Base-by-base conservation (phyloP, 2,329 filamentous ascomycete species). In the Monosporascus sp. region DNA sequence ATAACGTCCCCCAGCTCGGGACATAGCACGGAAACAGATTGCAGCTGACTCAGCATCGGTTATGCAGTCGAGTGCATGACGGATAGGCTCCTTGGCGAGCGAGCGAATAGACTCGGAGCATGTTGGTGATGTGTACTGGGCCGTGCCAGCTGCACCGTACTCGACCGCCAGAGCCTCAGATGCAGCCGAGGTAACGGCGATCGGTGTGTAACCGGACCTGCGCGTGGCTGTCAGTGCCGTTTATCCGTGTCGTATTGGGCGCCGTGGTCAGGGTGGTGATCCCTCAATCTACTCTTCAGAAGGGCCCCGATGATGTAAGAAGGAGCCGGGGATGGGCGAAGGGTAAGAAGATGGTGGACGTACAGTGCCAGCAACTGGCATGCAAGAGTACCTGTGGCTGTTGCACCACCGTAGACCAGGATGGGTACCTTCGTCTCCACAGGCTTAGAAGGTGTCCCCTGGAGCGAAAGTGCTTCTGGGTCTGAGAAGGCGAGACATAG, bases 21-120 rank as follows among this genome's bases (percentile, higher is more conserved):
- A 56, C 16, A 71, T 37, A 3, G 63, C 61, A 1, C 38, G 56
- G 36, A 65, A 65, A 50, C 67, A 71, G 2, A 53, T 52, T 1
- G 55, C 50, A 0, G 51, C 64, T 0, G 68, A 69, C 26, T 66
- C 62, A 2, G 61, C 47, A 19, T 37, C 50, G 0, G 67, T 69
- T 47, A 71, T 70, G 57, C 67, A 70, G 49, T 71, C 68, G 2
- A 71, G 50, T 4, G 56, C 62, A 20, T 62, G 58, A 9, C 58
- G 56, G 7, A 69, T 62, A 16, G 61, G 59, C 5, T 19, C 27
- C 5, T 24, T 41, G 14, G 50, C 50, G 11, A 57, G 5, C 9
- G 31, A 31, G 5, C 50, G 50, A 34, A 64, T 54, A 7, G 38
- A 34, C 27, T 63, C 48, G 20, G 43, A 56, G 37, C 59, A 62